These are phyloP conservation scores for Neonectria magnoliae DNA, from an alignment of 2,329 filamentous ascomycete species.

Conservation along the genomic window DNA sequence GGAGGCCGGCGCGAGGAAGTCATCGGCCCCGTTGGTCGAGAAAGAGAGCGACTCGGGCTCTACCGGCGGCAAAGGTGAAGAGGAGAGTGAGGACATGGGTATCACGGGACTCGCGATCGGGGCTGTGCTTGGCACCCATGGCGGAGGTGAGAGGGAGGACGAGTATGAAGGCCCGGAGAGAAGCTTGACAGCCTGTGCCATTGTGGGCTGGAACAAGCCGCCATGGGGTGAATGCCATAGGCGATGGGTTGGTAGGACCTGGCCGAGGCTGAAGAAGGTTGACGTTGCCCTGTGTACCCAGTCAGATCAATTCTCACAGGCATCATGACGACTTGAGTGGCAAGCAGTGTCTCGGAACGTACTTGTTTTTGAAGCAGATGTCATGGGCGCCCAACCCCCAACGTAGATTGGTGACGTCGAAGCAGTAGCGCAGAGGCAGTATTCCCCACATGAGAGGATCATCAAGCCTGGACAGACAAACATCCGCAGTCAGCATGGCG, in stretches of 20 bases:
- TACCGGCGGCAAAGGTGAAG: slow-evolving; percentile 19
- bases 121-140: slow-evolving; percentile 35
- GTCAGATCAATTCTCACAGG: not conserved
- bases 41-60: slow-evolving; percentile 57
- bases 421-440: slow-evolving; percentile 77
- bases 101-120: slow-evolving; percentile 11
- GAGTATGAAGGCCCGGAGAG: slow-evolving; percentile 65
- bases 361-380: slow-evolving; percentile 93
- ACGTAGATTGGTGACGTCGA: slow-evolving; percentile 78
- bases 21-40: slow-evolving; percentile 73
- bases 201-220: slow-evolving; percentile 89
- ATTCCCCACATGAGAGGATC: slow-evolving; percentile 95
- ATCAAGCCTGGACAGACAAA: slow-evolving; percentile 73
- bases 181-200: slow-evolving; percentile 85
- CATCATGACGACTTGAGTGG: not conserved
- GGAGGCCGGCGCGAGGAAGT: slow-evolving; percentile 75
- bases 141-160: slow-evolving; percentile 7
- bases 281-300: slow-evolving; percentile 66
- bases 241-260: slow-evolving; percentile 91
- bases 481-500: slow-evolving; percentile 16
- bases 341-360: slow-evolving; percentile 39
- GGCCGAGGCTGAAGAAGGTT: slow-evolving; percentile 87
- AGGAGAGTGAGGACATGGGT: slow-evolving; percentile 7
- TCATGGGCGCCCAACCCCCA: slow-evolving; percentile 95
- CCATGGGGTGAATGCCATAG: slow-evolving; percentile 80